Evolutionary conservation across 306 rosid genomes (phyloP), one percentile per base, ranked within the genome.

Genomic region (Corylus avellana): DNA sequence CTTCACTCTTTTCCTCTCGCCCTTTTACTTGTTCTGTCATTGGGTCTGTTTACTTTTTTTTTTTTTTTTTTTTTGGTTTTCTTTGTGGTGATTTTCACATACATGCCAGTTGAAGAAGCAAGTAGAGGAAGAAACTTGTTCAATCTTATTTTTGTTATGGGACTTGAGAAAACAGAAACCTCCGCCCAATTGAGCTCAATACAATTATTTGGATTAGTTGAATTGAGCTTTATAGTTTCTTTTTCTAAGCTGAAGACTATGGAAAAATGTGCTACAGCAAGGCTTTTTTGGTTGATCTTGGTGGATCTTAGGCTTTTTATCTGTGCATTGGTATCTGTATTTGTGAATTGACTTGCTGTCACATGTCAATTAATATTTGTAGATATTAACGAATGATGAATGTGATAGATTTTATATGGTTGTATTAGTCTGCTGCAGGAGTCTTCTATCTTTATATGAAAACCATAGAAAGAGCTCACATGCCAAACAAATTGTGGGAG

Each of bases 371-470:
- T 68, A 68, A 44, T 29, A 17, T 75, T 44, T 5, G 11, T 55
- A 67, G 39, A 7, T 42, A 10, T 32, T 29, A 17, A 53, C 1
- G 3, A 51, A 9, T 25, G 9, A 50, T 14, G 32, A 42, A 8
- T 42, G 46, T 42, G 46, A 25, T 5, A 55, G 42, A 11, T 17
- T 22, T 66, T n/a, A 47, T 75, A 10, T 29, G 70, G 71, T 61
- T 57, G 62, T 3, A 4, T 70, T 79, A 54, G 81, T 55, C 32
- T 86, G 42, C 32, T 82, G 89, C 88, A 92, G 97, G 98, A 66
- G 96, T 94, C 54, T 94, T 94, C 87, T 91, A 94, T 82, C 98
- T 94, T 57, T 92, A 89, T 79, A 92, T 94, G 98, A 94, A 94
- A 88, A 90, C 97, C 39, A 92, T 92, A 66, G 97, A 94, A 85